Evolutionary conservation across 371 early-diverging fungal species (phyloP), one percentile per base, ranked within the genome.

Genomic region (Actinomortierella ambigua): DNA sequence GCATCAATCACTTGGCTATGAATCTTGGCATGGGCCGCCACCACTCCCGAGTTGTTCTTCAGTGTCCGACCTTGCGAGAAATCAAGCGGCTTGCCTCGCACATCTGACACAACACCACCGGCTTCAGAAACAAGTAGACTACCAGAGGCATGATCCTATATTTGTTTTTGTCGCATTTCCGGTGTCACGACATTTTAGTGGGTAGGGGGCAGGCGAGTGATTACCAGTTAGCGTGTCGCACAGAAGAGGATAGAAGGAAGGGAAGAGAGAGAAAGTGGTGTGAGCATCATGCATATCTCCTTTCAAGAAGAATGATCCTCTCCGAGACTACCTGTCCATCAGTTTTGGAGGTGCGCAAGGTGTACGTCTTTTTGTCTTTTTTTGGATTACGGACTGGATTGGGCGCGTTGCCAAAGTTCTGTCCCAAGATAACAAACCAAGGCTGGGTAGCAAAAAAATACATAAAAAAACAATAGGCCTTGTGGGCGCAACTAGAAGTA

Each of bases 101-200:
- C 77, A 65, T 98, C 98, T 17, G 91, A 85, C 3, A 98, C 90
- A 34, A 82, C 84, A 13, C 98, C 99, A 15, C 99, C 99, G n/a
- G 98, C 95, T 70, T 98, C 99, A 6, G 82, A 75, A 7, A 98
- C 90, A 60, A 98, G 69, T 17, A 98, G 79, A 50, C 85, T 81
- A 7, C 99, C 99, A 3, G 93, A 89, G 26, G 96, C 99, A 82
- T 98, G 98, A 77, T 98, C 98, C 90, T 90, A 70, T 8, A 41
- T 41, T 41, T 15, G 41, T 8, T 15, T 53, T n/a, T 26, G n/a
- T 18, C 53, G 3, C 28, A 9, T 54, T 54, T 20, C 23, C 23
- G 23, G 20, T 22, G 54, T 8, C 7, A 22, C 54, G 11, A 43
- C 20, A 54, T 24, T 15, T 41, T n/a, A n/a, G n/a, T n/a, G n/a